These are phyloP conservation scores for Ochetophila trinervis DNA, from an alignment of 306 rosid genomes.

Conservation along the genomic window DNA sequence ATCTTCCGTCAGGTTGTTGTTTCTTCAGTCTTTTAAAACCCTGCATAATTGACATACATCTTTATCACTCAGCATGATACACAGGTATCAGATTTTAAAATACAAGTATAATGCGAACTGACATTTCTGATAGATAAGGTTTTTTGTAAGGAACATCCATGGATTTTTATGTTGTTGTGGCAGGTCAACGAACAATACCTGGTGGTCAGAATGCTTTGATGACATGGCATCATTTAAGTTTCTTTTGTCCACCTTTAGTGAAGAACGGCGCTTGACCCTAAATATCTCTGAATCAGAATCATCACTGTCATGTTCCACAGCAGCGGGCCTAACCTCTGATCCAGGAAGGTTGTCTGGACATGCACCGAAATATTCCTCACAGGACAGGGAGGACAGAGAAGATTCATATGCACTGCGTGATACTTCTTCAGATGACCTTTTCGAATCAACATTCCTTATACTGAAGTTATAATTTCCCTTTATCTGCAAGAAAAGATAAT, in stretches of 20 bases:
- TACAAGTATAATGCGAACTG: too few species aligned
- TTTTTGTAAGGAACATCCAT: neutral
- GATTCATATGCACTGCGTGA: constrained; percentile 38
- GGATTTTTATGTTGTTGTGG: neutral
- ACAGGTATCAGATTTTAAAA: too few species aligned
- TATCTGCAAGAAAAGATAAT: constrained; percentile 42
- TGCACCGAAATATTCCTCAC: constrained; percentile 36
- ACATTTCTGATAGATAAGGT: neutral
- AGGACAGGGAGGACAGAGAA: constrained; percentile 40
- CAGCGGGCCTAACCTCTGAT: constrained; percentile 33
- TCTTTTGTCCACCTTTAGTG: constrained; percentile 68
- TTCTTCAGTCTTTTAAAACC: constrained; percentile 76
- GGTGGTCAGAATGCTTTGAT: constrained; percentile 51
- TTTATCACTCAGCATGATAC: too few species aligned
- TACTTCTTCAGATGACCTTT: constrained; percentile 36
- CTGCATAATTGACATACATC: constrained; percentile 28
- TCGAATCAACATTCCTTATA: constrained; percentile 29
- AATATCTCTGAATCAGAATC: constrained; percentile 82
- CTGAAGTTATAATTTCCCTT: constrained; percentile 38
- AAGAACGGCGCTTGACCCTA: constrained; percentile 89
- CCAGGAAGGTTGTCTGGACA: constrained; percentile 30
- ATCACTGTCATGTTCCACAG: constrained; percentile 53
- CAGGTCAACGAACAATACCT: constrained; percentile 44
- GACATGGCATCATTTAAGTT: constrained; percentile 29
- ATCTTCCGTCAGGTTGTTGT: constrained; percentile 52